phyloP scores from a whole-genome alignment of 495 filamentous ascomycete genomes.

The Elasticomyces elasticus region DNA sequence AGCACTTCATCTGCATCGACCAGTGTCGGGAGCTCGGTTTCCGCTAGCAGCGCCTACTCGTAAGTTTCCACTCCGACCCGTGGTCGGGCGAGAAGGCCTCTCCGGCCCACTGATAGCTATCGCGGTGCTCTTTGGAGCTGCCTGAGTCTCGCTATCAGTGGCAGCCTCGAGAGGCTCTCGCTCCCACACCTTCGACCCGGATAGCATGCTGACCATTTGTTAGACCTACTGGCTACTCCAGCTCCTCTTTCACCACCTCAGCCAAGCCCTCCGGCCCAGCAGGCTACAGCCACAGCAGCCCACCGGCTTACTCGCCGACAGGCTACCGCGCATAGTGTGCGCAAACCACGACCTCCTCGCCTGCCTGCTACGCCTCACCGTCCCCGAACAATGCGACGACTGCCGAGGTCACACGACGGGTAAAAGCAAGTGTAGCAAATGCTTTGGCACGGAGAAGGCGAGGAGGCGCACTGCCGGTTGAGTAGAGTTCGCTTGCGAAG shows the following conservation, averaged over 20 bases:
- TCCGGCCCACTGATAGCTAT: no score
- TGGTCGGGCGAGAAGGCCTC: no score
- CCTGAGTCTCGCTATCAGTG: no score
- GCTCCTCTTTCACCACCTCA: background rate
- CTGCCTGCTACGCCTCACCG: background rate
- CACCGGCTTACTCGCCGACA: background rate
- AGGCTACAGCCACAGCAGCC: background rate
- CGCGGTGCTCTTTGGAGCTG: no score
- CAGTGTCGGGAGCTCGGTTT: no score
- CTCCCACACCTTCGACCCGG: no score
- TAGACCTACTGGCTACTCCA: background rate
- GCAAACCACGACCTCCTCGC: background rate
- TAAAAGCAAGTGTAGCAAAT: background rate
- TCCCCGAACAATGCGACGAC: background rate
- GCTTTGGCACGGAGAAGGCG: background rate
- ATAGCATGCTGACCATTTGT: no score
- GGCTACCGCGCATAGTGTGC: constrained; percentile 6
- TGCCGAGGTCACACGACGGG: background rate
- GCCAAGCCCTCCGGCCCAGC: background rate
- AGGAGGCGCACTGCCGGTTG: background rate
- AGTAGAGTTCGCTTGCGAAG: background rate
- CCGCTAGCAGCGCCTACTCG: no score
- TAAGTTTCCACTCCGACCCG: no score
- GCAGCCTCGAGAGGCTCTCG: no score
- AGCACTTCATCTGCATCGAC: no score